These are phyloP conservation scores for Selenicereus undatus DNA, from an alignment of 148 eudicot genomes.

Conservation along the genomic window DNA sequence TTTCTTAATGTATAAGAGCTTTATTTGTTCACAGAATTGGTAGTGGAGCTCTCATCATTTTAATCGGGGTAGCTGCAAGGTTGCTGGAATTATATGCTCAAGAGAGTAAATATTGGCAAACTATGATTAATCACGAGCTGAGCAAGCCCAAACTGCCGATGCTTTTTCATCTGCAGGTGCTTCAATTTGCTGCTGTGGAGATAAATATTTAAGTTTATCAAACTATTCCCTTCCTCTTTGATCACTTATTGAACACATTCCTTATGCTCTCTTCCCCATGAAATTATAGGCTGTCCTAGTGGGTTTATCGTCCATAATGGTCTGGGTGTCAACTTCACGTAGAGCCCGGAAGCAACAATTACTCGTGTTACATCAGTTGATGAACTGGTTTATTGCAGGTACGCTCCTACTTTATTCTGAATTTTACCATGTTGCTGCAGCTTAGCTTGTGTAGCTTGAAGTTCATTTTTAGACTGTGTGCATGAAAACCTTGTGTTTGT, in stretches of 20 bases:
- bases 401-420: constrained; percentile 18
- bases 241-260: constrained; percentile 7
- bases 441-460: neutral
- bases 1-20: constrained; percentile 1
- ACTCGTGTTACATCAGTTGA: constrained; percentile 61
- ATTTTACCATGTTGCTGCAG: constrained; percentile 7
- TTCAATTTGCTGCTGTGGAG: neutral
- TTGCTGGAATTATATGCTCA: constrained; percentile 51
- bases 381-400: constrained; percentile 92
- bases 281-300: constrained; percentile 60
- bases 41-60: constrained; percentile 65
- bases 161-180: constrained; percentile 77
- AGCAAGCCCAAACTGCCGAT: constrained; percentile 48
- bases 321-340: constrained; percentile 72
- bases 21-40: constrained; percentile 43
- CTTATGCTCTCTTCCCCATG: constrained; percentile 16
- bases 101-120: constrained; percentile 60
- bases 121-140: constrained; percentile 43
- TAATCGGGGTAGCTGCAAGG: constrained; percentile 58
- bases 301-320: constrained; percentile 79
- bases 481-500: neutral
- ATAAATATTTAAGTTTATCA: neutral
- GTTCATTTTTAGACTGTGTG: neutral
- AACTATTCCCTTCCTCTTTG: constrained; percentile 1
- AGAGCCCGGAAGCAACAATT: constrained; percentile 81